A percentile compares a stretch with the other conserved stretches of the same genome.
Conservation (phyloP, 352 stramenopile genomes). For the Phytopythium boreale region DNA sequence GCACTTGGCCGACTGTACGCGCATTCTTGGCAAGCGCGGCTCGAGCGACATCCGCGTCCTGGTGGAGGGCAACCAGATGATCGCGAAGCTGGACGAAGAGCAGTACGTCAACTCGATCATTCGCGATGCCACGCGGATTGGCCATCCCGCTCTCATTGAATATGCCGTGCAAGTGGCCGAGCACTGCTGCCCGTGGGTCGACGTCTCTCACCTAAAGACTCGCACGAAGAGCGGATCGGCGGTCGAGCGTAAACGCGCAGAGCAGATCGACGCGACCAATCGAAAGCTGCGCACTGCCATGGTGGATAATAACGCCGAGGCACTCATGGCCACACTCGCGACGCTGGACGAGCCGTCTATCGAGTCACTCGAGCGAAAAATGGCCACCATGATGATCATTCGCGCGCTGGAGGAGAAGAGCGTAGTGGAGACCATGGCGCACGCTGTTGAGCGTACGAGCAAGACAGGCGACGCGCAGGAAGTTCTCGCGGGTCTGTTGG, state of each 20-base stretch:
- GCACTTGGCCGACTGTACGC: constrained; percentile 47
- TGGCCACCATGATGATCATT: constrained; percentile 85
- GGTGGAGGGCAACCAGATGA: constrained; percentile 41
- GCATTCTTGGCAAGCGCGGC: constrained; percentile 50
- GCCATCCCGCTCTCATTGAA: constrained; percentile 55
- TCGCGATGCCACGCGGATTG: constrained; percentile 50
- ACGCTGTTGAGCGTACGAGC: constrained; percentile 16
- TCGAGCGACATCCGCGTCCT: constrained; percentile 65
- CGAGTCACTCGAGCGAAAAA: constrained; percentile 67
- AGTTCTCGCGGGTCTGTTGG: constrained; percentile 28
- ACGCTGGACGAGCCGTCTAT: constrained; percentile 59
- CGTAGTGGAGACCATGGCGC: constrained; percentile 44
- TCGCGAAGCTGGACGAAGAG: constrained; percentile 68
- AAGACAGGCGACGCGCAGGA: constrained; percentile 10
- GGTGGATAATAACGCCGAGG: constrained; percentile 57
- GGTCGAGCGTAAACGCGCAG: constrained; percentile 28
- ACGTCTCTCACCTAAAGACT: constrained; percentile 45
- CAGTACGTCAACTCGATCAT: constrained; percentile 76
- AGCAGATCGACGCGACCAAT: constrained; percentile 44
- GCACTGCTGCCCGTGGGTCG: constrained; percentile 58
- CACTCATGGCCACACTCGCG: constrained; percentile 65
- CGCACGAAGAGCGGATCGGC: constrained; percentile 34
- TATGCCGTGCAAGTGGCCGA: constrained; percentile 60
- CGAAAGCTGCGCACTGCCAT: constrained; percentile 57
- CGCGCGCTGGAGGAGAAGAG: constrained; percentile 73